Evolutionary conservation across 148 eudicot species (phyloP).

Genomic region (Vaccinium darrowii): DNA sequence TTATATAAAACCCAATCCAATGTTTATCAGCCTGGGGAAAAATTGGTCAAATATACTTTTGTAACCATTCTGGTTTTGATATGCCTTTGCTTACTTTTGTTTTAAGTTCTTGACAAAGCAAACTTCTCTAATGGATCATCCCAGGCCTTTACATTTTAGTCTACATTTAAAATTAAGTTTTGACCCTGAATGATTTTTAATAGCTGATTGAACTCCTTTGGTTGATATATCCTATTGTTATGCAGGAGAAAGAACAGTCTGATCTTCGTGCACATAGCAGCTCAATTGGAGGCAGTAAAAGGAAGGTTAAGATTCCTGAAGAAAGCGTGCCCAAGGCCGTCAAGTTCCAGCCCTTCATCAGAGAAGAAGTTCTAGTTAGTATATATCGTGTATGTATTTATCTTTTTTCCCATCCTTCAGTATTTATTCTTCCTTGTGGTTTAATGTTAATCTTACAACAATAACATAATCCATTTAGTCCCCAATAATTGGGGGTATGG

Average conservation of each 20-base stretch:
- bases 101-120: background rate
- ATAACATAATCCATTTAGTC: too few relatives aligned
- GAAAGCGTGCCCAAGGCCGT: slow-evolving; percentile 48
- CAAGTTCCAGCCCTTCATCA: slow-evolving; percentile 74
- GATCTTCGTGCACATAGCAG: slow-evolving; percentile 88
- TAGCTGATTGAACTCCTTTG: slow-evolving; percentile 9
- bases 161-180: background rate
- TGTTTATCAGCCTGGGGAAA: too few relatives aligned
- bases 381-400: slow-evolving; percentile 58
- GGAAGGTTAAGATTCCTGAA: slow-evolving; percentile 45
- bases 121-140: background rate
- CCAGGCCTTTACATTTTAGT: background rate
- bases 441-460: too few relatives aligned
- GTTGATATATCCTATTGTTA: slow-evolving; percentile 12
- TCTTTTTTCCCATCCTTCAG: background rate
- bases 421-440: background rate
- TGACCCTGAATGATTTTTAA: slow-evolving; percentile 7
- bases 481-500: too few relatives aligned
- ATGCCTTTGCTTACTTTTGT: background rate
- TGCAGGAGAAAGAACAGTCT: slow-evolving; percentile 76
- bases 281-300: slow-evolving; percentile 49
- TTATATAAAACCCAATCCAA: too few relatives aligned
- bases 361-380: slow-evolving; percentile 67
- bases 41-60: too few relatives aligned
- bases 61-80: background rate